phyloP scores from a whole-genome alignment of 192 early-diverging fungal genomes.

The Kickxella alabastrina region DNA sequence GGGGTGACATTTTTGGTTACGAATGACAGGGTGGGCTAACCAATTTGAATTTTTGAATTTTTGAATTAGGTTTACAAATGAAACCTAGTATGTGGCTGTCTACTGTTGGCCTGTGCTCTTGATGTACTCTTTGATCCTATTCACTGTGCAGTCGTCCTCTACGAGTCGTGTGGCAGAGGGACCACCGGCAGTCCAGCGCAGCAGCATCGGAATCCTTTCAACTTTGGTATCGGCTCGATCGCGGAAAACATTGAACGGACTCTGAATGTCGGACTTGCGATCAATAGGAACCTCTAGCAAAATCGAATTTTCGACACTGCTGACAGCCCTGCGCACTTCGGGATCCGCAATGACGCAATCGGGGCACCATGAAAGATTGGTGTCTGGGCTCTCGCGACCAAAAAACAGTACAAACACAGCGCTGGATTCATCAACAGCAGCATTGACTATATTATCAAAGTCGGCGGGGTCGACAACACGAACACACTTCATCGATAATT shows the following conservation, averaged over 20 bases:
- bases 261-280: constrained; percentile 21
- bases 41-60: too few relatives aligned
- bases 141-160: constrained; percentile 31
- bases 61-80: too few relatives aligned
- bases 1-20: too few relatives aligned
- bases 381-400: constrained; percentile 32
- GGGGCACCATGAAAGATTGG: constrained; percentile 37
- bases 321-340: constrained; percentile 28
- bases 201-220: constrained; percentile 33
- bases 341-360: constrained; percentile 52
- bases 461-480: constrained; percentile 24
- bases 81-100: too few relatives aligned
- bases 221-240: constrained; percentile 22
- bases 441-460: constrained; percentile 16
- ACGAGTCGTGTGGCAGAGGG: constrained; percentile 25
- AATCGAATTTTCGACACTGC: constrained; percentile 15
- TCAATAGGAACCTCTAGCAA: constrained; percentile 46
- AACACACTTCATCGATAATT: constrained; percentile 35
- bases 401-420: constrained; percentile 47
- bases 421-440: constrained; percentile 6
- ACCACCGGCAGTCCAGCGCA: constrained; percentile 29
- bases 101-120: constrained; percentile 9
- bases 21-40: too few relatives aligned
- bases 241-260: constrained; percentile 26
- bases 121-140: constrained; percentile 17